Conservation (phyloP, 192 early-diverging fungal genomes). For the Mortierella antarctica region DNA sequence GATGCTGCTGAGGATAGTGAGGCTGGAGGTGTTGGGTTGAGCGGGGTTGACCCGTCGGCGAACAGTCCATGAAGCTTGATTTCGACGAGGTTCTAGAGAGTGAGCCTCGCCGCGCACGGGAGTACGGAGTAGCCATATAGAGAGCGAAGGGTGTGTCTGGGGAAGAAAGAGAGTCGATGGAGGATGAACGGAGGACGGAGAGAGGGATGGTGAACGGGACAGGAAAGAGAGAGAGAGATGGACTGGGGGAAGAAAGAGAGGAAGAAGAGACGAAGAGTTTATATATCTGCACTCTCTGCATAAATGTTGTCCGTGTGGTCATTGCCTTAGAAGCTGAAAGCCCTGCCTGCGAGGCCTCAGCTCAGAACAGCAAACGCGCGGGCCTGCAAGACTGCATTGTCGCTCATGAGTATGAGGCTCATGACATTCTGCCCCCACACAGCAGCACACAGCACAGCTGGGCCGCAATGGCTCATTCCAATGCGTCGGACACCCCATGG, state of each 20-base stretch:
- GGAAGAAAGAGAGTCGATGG: not conserved
- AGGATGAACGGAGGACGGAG: not conserved
- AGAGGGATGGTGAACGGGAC: not conserved
- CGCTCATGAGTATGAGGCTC: no score
- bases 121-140: not conserved
- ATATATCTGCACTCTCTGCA: not conserved
- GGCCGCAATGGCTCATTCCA: no score
- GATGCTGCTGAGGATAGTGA: slow-evolving; percentile 10
- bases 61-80: no score
- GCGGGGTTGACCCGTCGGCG: no score
- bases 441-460: no score
- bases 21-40: slow-evolving; percentile 6
- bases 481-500: no score
- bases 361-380: no score
- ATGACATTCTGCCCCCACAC: no score
- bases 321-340: no score
- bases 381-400: no score
- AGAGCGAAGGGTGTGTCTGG: not conserved
- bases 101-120: not conserved
- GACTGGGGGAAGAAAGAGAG: not conserved
- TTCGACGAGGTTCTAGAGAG: not conserved
- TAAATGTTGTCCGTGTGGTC: not conserved
- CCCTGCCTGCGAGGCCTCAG: no score
- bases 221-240: not conserved
- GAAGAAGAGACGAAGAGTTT: not conserved